A percentile compares a stretch with the other conserved stretches of the same genome.
These are phyloP conservation scores for Colletotrichum agaves DNA, from an alignment of 2,329 filamentous ascomycete species.

Conservation along the genomic window DNA sequence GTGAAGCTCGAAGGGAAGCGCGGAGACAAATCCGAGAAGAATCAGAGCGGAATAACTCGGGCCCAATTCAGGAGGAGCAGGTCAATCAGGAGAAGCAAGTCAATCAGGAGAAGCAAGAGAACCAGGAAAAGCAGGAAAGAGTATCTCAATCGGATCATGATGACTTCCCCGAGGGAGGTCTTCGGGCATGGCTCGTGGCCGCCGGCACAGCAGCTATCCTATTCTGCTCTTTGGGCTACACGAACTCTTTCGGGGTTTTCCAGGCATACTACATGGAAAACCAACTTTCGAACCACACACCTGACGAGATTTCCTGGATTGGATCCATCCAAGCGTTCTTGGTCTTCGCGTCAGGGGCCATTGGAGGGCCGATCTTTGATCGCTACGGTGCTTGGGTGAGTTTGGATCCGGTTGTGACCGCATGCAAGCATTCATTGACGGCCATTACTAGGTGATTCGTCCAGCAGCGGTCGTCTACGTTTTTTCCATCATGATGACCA, in stretches of 20 bases:
- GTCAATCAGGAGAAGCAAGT: background rate
- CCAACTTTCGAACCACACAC: slow-evolving; percentile 39
- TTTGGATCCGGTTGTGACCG: background rate
- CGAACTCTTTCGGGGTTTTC: slow-evolving; percentile 44
- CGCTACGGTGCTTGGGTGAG: slow-evolving; percentile 39
- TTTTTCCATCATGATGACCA: slow-evolving; percentile 47
- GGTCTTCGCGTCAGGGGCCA: slow-evolving; percentile 40
- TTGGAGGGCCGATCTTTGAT: slow-evolving; percentile 39
- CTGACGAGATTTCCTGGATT: slow-evolving; percentile 44
- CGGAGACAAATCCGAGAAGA: background rate
- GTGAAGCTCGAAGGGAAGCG: background rate
- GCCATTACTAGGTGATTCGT: slow-evolving; percentile 33
- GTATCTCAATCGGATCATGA: slow-evolving; percentile 1
- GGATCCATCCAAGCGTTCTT: slow-evolving; percentile 42
- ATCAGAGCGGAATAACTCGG: background rate
- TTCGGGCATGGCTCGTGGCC: slow-evolving; percentile 54
- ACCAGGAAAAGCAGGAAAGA: slow-evolving; percentile 17
- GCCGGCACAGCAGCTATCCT: slow-evolving; percentile 48
- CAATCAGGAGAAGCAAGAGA: background rate
- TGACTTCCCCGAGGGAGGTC: slow-evolving; percentile 46
- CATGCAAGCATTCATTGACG: too few relatives aligned
- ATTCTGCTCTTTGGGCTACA: slow-evolving; percentile 44
- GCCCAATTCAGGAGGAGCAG: background rate
- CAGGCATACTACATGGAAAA: slow-evolving; percentile 43
- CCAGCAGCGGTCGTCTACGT: slow-evolving; percentile 38